phyloP scores from a whole-genome alignment of 2,329 filamentous ascomycete species.

The Elsinoe batatas region DNA sequence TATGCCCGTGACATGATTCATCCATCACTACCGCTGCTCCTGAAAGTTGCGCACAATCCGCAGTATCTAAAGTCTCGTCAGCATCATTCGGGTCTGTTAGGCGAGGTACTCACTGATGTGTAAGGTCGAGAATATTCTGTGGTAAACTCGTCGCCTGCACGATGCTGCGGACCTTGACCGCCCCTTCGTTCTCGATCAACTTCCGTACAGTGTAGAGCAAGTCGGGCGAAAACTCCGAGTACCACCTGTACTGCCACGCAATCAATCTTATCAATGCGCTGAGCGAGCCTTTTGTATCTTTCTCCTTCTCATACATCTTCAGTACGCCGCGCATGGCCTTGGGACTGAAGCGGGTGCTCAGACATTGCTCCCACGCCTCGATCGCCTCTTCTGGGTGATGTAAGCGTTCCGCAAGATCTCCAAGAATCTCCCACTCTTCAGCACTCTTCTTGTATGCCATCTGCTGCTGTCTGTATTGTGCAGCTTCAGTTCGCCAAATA shows the following conservation, averaged over 20 bases:
- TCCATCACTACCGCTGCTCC: constrained; percentile 84
- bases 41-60: constrained; percentile 84
- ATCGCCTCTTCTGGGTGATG: constrained; percentile 87
- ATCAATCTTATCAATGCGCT: constrained; percentile 82
- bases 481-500: constrained; percentile 97
- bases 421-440: constrained; percentile 96
- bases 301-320: constrained; percentile 64
- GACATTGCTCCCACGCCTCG: constrained; percentile 83
- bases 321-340: constrained; percentile 83
- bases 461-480: constrained; percentile 85
- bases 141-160: constrained; percentile 92
- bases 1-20: constrained; percentile 27
- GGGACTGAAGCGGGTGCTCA: constrained; percentile 81
- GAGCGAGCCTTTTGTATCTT: constrained; percentile 71
- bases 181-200: constrained; percentile 93
- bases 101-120: constrained; percentile 52
- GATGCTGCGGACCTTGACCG: constrained; percentile 93
- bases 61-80: constrained; percentile 49
- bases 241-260: constrained; percentile 98
- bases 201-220: constrained; percentile 80
- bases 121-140: constrained; percentile 85
- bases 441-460: constrained; percentile 94
- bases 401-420: constrained; percentile 80
- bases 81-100: no score
- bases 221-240: constrained; percentile 95